Base-by-base conservation (phyloP, 345 rosid genomes). In the Ceriops decandra region DNA sequence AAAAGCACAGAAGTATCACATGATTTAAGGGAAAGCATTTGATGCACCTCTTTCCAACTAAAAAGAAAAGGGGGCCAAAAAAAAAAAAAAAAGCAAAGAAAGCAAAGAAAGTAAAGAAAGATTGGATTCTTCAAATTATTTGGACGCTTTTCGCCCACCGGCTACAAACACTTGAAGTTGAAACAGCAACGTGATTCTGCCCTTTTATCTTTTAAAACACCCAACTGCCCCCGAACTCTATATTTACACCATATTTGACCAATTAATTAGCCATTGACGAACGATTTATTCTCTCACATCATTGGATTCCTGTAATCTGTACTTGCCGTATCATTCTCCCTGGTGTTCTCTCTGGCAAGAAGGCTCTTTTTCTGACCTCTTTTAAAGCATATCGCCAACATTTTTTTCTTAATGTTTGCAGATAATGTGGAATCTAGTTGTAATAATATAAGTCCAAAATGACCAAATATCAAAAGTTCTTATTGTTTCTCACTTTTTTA, bases 31-130 rank as follows among this genome's bases (percentile, higher is more conserved):
- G 38, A 76, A 80, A 71, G 70, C 78, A 71, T 38, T 71, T 68
- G 83, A 49, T 60, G 60, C 78, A 67, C 47, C 57, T 42, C 81
- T 80, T 80, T 74, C 68, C 81, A 68, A 77, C 76, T 63, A 71
- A 24, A 77, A 80, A 76, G 76, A 61, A 64, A 68, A 10, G 16
- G 47, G 16, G 47, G 13, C 10, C 9, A 36, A 10, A 36, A 36
- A 36, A 36, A 36, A 35, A 35, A 35, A 7, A 6, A 35, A 24
- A 24, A 24, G 26, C 7, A 33, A 33, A 33, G 1, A 33, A 35
- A 35, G 7, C n/a, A 35, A 8, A 9, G 4, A 36, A 36, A 10
- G n/a, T 1, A 72, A 27, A 35, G 57, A 47, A 28, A 32, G 57
- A 5, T 64, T 63, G n/a, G 72, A 75, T 72, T 80, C 72, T 63